Evolutionary conservation across 306 rosid species (phyloP).

Genomic region (Mimosa pudica): DNA sequence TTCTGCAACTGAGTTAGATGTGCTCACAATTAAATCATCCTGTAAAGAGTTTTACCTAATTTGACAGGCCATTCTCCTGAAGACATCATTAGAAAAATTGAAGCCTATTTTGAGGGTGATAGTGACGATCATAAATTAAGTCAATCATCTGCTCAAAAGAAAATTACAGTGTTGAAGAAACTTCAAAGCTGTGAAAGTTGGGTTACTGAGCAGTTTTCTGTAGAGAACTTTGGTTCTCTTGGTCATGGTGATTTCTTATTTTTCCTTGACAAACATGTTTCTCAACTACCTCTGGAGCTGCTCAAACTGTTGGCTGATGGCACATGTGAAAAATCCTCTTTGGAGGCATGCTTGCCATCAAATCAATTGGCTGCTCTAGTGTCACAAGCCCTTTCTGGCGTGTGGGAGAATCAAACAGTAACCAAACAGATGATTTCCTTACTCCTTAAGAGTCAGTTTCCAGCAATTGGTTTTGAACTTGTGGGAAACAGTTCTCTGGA

Average conservation of each 20-base stretch:
- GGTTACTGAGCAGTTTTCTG: slow-evolving; percentile 71
- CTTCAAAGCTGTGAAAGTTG: slow-evolving; percentile 70
- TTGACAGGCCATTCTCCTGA: slow-evolving; percentile 62
- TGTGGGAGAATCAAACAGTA: slow-evolving; percentile 59
- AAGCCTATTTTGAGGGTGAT: slow-evolving; percentile 55
- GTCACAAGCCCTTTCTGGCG: slow-evolving; percentile 72
- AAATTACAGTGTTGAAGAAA: slow-evolving; percentile 54
- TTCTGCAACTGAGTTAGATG: slow-evolving; percentile 14
- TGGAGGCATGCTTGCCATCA: slow-evolving; percentile 65
- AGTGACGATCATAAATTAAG: slow-evolving; percentile 37
- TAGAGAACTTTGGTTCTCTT: slow-evolving; percentile 64
- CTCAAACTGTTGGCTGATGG: slow-evolving; percentile 48
- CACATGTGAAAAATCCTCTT: slow-evolving; percentile 44
- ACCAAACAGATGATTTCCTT: slow-evolving; percentile 56
- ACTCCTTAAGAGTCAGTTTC: slow-evolving; percentile 76
- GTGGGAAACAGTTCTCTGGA: slow-evolving; percentile 54
- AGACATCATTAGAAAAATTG: slow-evolving; percentile 63
- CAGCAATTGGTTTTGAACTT: slow-evolving; percentile 61
- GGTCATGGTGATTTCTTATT: slow-evolving; percentile 76
- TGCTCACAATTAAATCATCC: slow-evolving; percentile 26
- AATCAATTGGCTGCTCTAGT: slow-evolving; percentile 63
- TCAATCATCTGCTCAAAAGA: slow-evolving; percentile 41
- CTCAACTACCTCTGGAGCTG: slow-evolving; percentile 65
- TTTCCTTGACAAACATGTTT: slow-evolving; percentile 59
- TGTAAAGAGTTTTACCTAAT: slow-evolving; percentile 26